phyloP scores from a whole-genome alignment of 2,329 filamentous ascomycete species.

The Thelonectria rubi region DNA sequence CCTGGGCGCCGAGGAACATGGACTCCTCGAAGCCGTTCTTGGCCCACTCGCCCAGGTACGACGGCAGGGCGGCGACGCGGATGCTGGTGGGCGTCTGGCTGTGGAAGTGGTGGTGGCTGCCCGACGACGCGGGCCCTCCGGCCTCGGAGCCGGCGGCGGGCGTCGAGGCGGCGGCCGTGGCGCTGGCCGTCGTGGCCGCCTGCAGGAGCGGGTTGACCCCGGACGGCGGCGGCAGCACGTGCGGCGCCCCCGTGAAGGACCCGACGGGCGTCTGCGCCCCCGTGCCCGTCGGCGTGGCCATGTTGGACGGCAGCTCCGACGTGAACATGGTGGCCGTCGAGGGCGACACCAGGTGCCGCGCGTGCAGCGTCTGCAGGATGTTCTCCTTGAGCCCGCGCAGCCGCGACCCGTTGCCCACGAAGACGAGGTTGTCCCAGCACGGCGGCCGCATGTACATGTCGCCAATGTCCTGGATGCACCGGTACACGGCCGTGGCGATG shows the following conservation, averaged over 20 bases:
- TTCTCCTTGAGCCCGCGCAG: constrained; percentile 86
- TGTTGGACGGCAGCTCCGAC: constrained; percentile 92
- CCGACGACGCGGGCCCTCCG: constrained; percentile 47
- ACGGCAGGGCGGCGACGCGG: constrained; percentile 78
- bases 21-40: constrained; percentile 82
- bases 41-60: constrained; percentile 92
- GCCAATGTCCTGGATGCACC: constrained; percentile 81
- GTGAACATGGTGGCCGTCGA: constrained; percentile 96
- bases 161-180: constrained; percentile 54
- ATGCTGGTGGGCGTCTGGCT: constrained; percentile 83
- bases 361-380: constrained; percentile 79
- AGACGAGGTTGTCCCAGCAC: constrained; percentile 91
- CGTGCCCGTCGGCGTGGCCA: constrained; percentile 89
- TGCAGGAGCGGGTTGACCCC: constrained; percentile 91
- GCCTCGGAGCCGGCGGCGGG: constrained; percentile 53
- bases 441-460: constrained; percentile 85
- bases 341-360: constrained; percentile 89
- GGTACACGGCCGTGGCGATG: constrained; percentile 85
- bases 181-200: constrained; percentile 82
- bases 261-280: constrained; percentile 88
- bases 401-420: constrained; percentile 86
- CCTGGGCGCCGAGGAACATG: constrained; percentile 86
- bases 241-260: constrained; percentile 62
- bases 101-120: constrained; percentile 67
- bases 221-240: constrained; percentile 62